Percentiles rank a stretch among this genome's conserved stretches.
Evolutionary conservation across 495 filamentous ascomycete genomes (phyloP).

Genomic region (Penicillium samsonianum): DNA sequence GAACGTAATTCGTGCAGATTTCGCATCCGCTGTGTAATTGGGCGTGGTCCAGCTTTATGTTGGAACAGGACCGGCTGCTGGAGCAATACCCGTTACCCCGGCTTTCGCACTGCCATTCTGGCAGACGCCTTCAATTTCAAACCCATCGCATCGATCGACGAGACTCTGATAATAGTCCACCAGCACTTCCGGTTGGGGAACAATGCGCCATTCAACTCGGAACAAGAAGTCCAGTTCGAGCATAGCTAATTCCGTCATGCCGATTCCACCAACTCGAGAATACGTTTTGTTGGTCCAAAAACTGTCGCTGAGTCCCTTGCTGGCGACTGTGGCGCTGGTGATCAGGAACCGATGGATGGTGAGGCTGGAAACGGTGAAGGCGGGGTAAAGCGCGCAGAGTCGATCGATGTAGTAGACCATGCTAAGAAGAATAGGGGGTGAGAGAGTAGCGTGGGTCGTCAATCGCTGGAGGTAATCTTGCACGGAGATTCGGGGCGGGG

Average conservation of each 20-base stretch:
- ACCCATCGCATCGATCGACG: constrained; percentile 68
- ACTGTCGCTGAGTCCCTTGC: constrained; percentile 91
- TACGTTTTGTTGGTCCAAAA: constrained; percentile 99
- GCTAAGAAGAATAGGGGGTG: constrained; percentile 92
- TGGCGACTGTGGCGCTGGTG: constrained; percentile 89
- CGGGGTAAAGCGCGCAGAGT: constrained; percentile 86
- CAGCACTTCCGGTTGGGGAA: constrained; percentile 88
- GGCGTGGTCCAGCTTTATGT: constrained; percentile 8
- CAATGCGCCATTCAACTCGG: constrained; percentile 92
- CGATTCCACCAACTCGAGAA: constrained; percentile 89
- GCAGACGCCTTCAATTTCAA: constrained; percentile 47
- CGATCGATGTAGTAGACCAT: constrained; percentile 99
- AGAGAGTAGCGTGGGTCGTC: constrained; percentile 89
- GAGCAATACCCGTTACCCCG: constrained; percentile 10
- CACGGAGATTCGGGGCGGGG: constrained; percentile 91
- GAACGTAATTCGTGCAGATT: constrained; percentile 6
- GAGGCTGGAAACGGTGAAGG: constrained; percentile 90
- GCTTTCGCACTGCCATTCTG: constrained; percentile 10
- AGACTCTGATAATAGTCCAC: constrained; percentile 90
- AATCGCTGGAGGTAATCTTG: constrained; percentile 88
- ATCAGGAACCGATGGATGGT: constrained; percentile 98
- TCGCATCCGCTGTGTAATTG: background rate
- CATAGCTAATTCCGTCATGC: constrained; percentile 80
- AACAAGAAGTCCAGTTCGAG: constrained; percentile 94
- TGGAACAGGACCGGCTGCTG: constrained; percentile 16